Evolutionary conservation across 2,329 filamentous ascomycete species (phyloP).

Genomic region (Gyromitra esculenta): DNA sequence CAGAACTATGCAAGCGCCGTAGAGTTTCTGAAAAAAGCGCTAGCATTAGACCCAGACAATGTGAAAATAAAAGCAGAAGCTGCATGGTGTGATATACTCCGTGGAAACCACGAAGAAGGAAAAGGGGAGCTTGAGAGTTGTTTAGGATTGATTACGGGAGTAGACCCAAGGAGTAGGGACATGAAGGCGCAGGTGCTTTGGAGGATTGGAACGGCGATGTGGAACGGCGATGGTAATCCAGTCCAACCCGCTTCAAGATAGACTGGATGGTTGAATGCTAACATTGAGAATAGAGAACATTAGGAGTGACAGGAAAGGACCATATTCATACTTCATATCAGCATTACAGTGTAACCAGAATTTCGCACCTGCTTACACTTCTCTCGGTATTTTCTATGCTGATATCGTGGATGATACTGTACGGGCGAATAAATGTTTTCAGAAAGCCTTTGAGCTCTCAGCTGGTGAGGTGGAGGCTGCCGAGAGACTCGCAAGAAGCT

Average conservation of each 20-base stretch:
- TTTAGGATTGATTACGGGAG: conserved; percentile 71
- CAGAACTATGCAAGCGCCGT: conserved; percentile 86
- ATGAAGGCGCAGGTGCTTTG: conserved; percentile 88
- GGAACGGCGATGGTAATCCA: conserved; percentile 55
- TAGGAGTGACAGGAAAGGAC: conserved; percentile 77
- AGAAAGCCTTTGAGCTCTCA: conserved; percentile 94
- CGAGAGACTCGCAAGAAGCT: conserved; percentile 83
- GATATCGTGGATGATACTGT: conserved; percentile 90
- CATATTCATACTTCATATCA: conserved; percentile 83
- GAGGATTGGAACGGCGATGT: conserved; percentile 67
- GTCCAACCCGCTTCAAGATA: not conserved
- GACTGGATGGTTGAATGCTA: not conserved
- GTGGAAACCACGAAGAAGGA: conserved; percentile 76
- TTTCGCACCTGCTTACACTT: conserved; percentile 90
- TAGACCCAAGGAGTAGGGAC: conserved; percentile 70
- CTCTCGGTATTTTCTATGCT: conserved; percentile 86
- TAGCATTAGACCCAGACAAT: conserved; percentile 77
- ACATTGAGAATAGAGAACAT: conserved; percentile 46
- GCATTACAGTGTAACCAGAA: conserved; percentile 87
- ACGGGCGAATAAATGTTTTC: conserved; percentile 89
- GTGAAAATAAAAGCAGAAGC: conserved; percentile 83
- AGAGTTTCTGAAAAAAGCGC: conserved; percentile 79
- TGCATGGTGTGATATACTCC: conserved; percentile 89
- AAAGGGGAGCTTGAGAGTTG: conserved; percentile 76
- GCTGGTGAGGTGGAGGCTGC: conserved; percentile 85